Conservation (phyloP, 108 stramenopile genomes). For the Nitzschia sp. region DNA sequence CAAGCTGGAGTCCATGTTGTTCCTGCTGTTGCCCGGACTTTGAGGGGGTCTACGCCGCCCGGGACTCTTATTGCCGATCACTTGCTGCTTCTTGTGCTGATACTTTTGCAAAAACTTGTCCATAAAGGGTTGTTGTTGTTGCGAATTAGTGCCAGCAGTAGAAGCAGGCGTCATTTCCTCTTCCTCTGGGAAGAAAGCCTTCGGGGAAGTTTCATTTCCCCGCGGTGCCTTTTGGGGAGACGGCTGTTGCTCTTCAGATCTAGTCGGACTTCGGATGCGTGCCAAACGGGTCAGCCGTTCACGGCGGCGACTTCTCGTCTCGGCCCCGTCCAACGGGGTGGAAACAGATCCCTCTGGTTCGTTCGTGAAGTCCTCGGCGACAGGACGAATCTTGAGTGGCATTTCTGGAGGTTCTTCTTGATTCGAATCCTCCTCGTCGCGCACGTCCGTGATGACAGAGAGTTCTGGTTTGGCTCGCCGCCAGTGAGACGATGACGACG, state of each 20-base stretch:
- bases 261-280: neutral
- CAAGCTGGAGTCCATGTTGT: no score
- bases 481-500: slow-evolving; percentile 3
- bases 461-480: slow-evolving; percentile 11
- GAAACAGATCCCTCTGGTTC: neutral
- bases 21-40: no score
- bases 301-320: slow-evolving; percentile 11
- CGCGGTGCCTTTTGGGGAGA: neutral
- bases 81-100: neutral
- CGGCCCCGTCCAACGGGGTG: neutral
- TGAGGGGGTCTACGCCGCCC: no score
- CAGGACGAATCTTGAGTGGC: neutral
- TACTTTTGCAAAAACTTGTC: slow-evolving; percentile 4
- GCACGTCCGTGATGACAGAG: slow-evolving; percentile 12
- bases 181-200: neutral
- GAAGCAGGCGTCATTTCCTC: no score
- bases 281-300: slow-evolving; percentile 8
- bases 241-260: neutral
- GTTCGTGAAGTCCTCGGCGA: slow-evolving; percentile 1
- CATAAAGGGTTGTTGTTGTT: neutral
- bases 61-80: neutral
- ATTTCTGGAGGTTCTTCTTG: neutral
- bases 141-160: no score
- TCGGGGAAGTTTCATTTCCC: neutral
- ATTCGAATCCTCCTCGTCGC: neutral